Evolutionary conservation across 2,329 filamentous ascomycete species (phyloP).

Genomic region (Xenosphaeropsis pyriputrescens): DNA sequence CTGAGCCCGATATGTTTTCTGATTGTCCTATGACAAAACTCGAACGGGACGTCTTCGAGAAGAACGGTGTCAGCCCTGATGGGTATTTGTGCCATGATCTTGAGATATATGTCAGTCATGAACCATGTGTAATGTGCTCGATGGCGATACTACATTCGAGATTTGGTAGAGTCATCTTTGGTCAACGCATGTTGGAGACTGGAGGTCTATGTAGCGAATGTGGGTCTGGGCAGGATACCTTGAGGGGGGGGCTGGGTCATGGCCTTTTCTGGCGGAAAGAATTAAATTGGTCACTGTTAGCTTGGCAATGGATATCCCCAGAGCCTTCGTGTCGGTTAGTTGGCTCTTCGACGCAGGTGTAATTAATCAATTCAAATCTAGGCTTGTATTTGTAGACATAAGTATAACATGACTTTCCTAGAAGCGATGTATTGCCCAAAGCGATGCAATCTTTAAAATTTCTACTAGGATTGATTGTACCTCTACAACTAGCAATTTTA

Average conservation of each 20-base stretch:
- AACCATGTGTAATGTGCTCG: slow-evolving; percentile 91
- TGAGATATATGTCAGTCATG: slow-evolving; percentile 87
- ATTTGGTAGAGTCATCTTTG: slow-evolving; percentile 76
- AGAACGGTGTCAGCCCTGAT: slow-evolving; percentile 52
- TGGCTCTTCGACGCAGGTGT: too few species aligned
- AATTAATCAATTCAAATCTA: too few species aligned
- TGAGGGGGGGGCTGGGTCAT: slow-evolving; percentile 43
- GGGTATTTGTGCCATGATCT: slow-evolving; percentile 91
- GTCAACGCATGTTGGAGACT: slow-evolving; percentile 61
- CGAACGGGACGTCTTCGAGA: slow-evolving; percentile 44
- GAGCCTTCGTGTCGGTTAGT: background rate
- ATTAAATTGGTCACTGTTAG: slow-evolving; percentile 74
- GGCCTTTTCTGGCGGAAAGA: slow-evolving; percentile 60
- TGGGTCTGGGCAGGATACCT: slow-evolving; percentile 40
- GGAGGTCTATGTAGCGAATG: slow-evolving; percentile 72
- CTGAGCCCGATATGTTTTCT: slow-evolving; percentile 43
- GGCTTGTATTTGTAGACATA: too few species aligned
- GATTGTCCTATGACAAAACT: slow-evolving; percentile 54
- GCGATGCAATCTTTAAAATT: too few species aligned
- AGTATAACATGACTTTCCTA: too few species aligned
- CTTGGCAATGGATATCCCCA: slow-evolving; percentile 49
- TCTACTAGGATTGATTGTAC: too few species aligned
- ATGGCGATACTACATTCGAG: slow-evolving; percentile 94
- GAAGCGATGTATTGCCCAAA: too few species aligned
- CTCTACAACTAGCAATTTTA: too few species aligned